Evolutionary conservation across 2,329 filamentous ascomycete genomes (phyloP).

Genomic region (Pseudogymnoascus sp.): DNA sequence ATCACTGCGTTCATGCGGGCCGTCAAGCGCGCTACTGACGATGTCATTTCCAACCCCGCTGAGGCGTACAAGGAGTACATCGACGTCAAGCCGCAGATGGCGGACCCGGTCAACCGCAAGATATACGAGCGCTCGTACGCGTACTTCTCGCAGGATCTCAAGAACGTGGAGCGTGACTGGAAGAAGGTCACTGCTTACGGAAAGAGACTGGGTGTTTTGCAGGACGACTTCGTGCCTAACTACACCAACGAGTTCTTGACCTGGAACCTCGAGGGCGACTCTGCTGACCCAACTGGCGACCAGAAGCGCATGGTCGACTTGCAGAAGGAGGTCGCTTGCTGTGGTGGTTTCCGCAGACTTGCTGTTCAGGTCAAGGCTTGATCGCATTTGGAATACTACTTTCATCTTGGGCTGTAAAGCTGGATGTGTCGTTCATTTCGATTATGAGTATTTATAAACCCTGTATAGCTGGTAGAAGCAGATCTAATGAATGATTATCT

Average conservation of each 20-base stretch:
- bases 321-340: constrained; percentile 55
- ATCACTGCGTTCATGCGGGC: constrained; percentile 61
- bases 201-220: constrained; percentile 61
- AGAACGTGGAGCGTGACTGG: constrained; percentile 71
- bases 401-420: neutral
- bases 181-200: constrained; percentile 69
- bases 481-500: neutral
- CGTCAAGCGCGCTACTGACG: constrained; percentile 67
- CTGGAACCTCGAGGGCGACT: constrained; percentile 58
- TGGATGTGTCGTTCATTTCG: neutral
- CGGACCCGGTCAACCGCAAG: constrained; percentile 60
- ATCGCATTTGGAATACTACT: neutral
- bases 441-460: neutral
- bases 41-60: constrained; percentile 55
- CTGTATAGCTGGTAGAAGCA: neutral
- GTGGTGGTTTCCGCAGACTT: constrained; percentile 56
- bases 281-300: constrained; percentile 58
- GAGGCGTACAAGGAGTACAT: constrained; percentile 60
- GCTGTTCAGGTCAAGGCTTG: constrained; percentile 14
- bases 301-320: constrained; percentile 66
- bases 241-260: constrained; percentile 65
- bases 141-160: constrained; percentile 65
- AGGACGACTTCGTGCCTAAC: constrained; percentile 57
- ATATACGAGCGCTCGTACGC: constrained; percentile 73
- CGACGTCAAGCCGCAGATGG: constrained; percentile 65